These are phyloP conservation scores for Mortierella polycephala DNA, from an alignment of 371 early-diverging fungal genomes.

Conservation along the genomic window DNA sequence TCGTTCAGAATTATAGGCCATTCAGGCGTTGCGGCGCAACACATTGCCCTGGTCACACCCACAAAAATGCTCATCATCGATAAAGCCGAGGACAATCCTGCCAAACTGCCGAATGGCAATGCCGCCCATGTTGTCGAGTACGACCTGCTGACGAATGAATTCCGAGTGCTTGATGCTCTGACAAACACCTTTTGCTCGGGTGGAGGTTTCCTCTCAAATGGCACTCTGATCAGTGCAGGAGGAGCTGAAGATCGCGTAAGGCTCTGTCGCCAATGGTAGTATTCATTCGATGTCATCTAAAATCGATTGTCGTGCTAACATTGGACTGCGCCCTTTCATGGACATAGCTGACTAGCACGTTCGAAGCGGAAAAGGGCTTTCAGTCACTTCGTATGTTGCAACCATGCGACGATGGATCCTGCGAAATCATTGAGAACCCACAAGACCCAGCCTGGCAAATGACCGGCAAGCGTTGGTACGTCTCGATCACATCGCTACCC, in stretches of 20 bases:
- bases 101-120: constrained; percentile 34
- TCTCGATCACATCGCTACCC: constrained; percentile 67
- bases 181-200: constrained; percentile 76
- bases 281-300: not conserved
- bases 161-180: constrained; percentile 58
- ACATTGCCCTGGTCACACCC: constrained; percentile 48
- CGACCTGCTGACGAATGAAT: constrained; percentile 59
- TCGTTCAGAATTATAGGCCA: constrained; percentile 41
- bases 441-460: constrained; percentile 38
- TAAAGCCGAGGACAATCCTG: constrained; percentile 50
- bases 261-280: not conserved
- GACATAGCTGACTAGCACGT: constrained; percentile 18
- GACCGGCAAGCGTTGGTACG: constrained; percentile 67
- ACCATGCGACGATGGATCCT: constrained; percentile 62
- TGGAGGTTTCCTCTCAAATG: constrained; percentile 67
- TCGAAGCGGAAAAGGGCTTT: constrained; percentile 25
- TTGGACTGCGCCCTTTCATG: not conserved
- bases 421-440: constrained; percentile 57
- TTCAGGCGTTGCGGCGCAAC: constrained; percentile 49
- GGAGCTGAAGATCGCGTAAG: constrained; percentile 60
- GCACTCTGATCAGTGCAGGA: constrained; percentile 68
- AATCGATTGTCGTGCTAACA: no score
- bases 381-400: constrained; percentile 63
- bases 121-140: constrained; percentile 57
- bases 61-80: constrained; percentile 52